phyloP scores from a whole-genome alignment of 768 basidiomycete species.

The Phanerochaete carnosa region DNA sequence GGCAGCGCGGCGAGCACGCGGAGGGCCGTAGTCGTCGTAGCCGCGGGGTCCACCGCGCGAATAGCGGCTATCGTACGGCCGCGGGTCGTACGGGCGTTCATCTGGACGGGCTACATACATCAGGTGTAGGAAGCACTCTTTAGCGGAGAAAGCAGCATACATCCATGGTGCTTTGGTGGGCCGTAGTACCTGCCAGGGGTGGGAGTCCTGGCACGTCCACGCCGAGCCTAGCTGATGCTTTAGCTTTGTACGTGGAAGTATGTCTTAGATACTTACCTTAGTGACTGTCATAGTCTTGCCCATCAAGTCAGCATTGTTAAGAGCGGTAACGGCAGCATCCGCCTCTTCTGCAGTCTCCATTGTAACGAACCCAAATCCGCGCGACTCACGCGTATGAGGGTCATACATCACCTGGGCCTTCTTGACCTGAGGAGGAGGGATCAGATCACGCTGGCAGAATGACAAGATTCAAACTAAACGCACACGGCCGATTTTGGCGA shows the following conservation, averaged over 20 bases:
- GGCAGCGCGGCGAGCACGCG: constrained; percentile 41
- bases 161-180: constrained; percentile 76
- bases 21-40: constrained; percentile 29
- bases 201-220: constrained; percentile 85
- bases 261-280: constrained; percentile 49
- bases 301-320: constrained; percentile 81
- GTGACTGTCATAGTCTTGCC: constrained; percentile 89
- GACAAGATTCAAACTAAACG: constrained; percentile 23
- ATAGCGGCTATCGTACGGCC: constrained; percentile 90
- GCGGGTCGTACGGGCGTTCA: constrained; percentile 87
- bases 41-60: constrained; percentile 43
- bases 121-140: constrained; percentile 5
- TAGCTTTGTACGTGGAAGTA: not conserved
- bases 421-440: constrained; percentile 42
- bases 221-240: constrained; percentile 59
- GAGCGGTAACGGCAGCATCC: constrained; percentile 81
- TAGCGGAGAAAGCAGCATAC: constrained; percentile 29
- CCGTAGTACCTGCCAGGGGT: constrained; percentile 96
- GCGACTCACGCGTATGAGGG: constrained; percentile 66
- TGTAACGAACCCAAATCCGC: constrained; percentile 88
- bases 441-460: not conserved
- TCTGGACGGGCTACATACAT: constrained; percentile 34
- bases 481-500: constrained; percentile 85
- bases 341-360: constrained; percentile 86
- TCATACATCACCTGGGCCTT: constrained; percentile 66